Evolutionary conservation across 805 yeast species (phyloP), one percentile per base, ranked within the genome.

Genomic region (Metschnikowia hibisci): DNA sequence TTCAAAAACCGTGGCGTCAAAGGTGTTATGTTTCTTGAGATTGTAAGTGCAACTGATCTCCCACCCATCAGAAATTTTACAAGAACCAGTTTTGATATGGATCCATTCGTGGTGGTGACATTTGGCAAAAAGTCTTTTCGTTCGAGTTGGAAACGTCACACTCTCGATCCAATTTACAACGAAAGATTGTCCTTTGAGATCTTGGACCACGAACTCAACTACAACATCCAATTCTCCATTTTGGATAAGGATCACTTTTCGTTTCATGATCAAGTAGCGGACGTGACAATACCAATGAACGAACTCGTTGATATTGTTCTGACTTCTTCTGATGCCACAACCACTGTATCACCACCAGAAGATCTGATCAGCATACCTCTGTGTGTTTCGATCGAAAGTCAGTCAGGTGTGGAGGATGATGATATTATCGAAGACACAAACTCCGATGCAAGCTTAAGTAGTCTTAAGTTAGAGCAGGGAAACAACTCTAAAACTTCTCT

Each of bases 31-130:
- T 87, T 84, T 53, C 57, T 91, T 28, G 95, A 90, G 49, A 78
- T 91, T 15, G 74, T 79, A 3, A 77, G 84, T 1, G 88, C 91
- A 8, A 66, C 78, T 2, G 88, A 83, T 44, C 67, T 91, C 29
- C 99, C 99, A 1, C 87, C 95, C 0, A 72, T 82, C 42, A 74
- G 76, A 32, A 82, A 84, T 50, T 66, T 86, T 12, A 80, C 86
- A 0, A 69, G 89, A 8, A 78, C 87, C 16, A 82, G 90, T 1
- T 91, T 85, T 57, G 96, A 89, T 62, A 87, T 93, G 95, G 99
- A 93, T 58, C 98, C 98, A 2, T 93, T 91, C 65, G 91, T 91
- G 3, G 88, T 91, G 14, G 82, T 88, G 1, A 82, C 96, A 0
- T 88, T 91, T 61, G 96, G 96, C 8, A 82, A 85, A 54, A 84